Percentiles rank a stretch among this genome's conserved stretches.
Conservation (phyloP, 2,329 filamentous ascomycete species). For the Botrytis fragariae region DNA sequence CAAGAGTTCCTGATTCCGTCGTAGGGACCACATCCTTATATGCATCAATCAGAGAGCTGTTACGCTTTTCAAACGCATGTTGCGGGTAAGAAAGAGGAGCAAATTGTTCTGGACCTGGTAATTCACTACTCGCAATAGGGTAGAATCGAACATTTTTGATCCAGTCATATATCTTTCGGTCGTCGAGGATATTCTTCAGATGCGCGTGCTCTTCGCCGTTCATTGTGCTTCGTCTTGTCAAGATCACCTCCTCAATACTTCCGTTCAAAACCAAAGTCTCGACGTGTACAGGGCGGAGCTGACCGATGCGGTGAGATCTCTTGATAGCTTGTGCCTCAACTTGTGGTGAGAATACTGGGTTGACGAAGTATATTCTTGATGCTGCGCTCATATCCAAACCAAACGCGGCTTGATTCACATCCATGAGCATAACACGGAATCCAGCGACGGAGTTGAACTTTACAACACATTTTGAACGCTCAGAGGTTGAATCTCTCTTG, state of each 20-base stretch:
- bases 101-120: slow-evolving; percentile 47
- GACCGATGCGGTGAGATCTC: slow-evolving; percentile 82
- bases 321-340: slow-evolving; percentile 91
- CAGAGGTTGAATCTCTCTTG: slow-evolving; percentile 56
- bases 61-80: slow-evolving; percentile 44
- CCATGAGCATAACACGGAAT: slow-evolving; percentile 75
- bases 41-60: background rate
- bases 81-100: slow-evolving; percentile 46
- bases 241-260: slow-evolving; percentile 83
- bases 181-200: slow-evolving; percentile 57
- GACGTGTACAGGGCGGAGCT: slow-evolving; percentile 73
- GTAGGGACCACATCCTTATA: background rate
- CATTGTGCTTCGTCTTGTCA: background rate
- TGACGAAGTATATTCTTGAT: slow-evolving; percentile 84
- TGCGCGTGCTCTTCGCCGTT: slow-evolving; percentile 53
- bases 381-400: slow-evolving; percentile 83
- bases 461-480: slow-evolving; percentile 72
- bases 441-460: slow-evolving; percentile 59
- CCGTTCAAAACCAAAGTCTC: slow-evolving; percentile 79
- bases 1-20: background rate
- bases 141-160: slow-evolving; percentile 53
- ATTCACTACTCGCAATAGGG: slow-evolving; percentile 28
- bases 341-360: slow-evolving; percentile 79
- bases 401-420: slow-evolving; percentile 83
- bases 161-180: slow-evolving; percentile 58